A percentile compares a stretch with the other conserved stretches of the same genome.
Evolutionary conservation across 345 rosid genomes (phyloP).

Genomic region (Anacardium occidentale): DNA sequence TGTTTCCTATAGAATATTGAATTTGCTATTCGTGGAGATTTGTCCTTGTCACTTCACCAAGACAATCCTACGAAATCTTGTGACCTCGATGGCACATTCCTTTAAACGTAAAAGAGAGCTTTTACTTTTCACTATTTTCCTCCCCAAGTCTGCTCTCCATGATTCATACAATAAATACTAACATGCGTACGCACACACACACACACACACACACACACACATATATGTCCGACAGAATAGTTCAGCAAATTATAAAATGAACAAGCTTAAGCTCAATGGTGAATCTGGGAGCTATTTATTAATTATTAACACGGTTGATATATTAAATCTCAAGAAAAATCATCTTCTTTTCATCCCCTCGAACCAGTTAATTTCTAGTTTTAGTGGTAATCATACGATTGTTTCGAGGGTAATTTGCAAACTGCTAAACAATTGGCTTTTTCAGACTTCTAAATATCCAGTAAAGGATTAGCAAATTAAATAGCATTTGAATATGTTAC

Average conservation of each 20-base stretch:
- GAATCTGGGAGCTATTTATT: neutral
- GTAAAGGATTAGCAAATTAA: neutral
- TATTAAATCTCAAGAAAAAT: no score
- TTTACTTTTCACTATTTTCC: slow-evolving; percentile 16
- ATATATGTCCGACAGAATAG: no score
- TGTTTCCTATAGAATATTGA: slow-evolving; percentile 20
- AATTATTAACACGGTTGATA: no score
- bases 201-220: no score
- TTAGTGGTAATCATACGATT: no score
- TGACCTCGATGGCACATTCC: slow-evolving; percentile 28
- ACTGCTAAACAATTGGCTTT: no score
- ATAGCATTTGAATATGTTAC: neutral
- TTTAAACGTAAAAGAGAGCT: slow-evolving; percentile 12
- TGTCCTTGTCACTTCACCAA: slow-evolving; percentile 28
- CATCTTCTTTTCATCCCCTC: no score
- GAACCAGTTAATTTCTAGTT: no score
- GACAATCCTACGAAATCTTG: slow-evolving; percentile 32
- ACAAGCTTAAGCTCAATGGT: neutral
- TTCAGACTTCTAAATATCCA: no score
- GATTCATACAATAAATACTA: neutral
- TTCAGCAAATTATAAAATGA: neutral
- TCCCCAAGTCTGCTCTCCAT: slow-evolving; percentile 19
- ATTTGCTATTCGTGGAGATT: slow-evolving; percentile 19
- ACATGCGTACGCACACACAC: neutral
- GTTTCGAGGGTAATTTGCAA: no score